Evolutionary conservation across 2,329 filamentous ascomycete species (phyloP).

Genomic region (Colletotrichum gloeosporioides): DNA sequence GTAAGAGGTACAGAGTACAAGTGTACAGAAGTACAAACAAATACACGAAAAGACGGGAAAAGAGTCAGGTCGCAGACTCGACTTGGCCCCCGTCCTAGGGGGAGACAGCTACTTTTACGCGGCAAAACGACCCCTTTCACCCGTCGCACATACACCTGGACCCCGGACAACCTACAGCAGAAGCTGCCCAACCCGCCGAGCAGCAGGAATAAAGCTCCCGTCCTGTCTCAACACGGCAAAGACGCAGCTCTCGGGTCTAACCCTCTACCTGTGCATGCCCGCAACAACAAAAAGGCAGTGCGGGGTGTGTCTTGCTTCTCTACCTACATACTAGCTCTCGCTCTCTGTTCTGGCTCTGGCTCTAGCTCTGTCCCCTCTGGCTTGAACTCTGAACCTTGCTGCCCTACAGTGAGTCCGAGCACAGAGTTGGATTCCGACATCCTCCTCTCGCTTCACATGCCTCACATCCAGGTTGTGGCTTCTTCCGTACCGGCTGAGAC

Average conservation of each 20-base stretch:
- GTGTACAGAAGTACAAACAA: neutral
- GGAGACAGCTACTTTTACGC: neutral
- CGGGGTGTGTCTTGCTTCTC: neutral
- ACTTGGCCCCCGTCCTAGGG: neutral
- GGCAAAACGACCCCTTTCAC: neutral
- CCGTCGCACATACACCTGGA: neutral
- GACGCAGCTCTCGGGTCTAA: neutral
- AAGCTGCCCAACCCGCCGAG: neutral
- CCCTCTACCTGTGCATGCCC: neutral
- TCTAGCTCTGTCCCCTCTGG: neutral
- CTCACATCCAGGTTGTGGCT: neutral
- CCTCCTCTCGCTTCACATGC: constrained; percentile 1
- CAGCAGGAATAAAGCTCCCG: neutral
- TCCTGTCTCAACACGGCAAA: neutral
- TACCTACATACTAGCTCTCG: neutral
- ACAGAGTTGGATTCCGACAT: neutral
- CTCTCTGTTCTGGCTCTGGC: neutral
- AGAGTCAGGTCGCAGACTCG: neutral
- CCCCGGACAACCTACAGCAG: neutral
- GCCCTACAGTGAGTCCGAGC: constrained; percentile 4
- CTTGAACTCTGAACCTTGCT: neutral
- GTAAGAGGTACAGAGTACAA: neutral
- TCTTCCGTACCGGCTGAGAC: neutral
- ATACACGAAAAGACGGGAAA: neutral
- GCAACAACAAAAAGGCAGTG: neutral